phyloP scores from a whole-genome alignment of 2,329 filamentous ascomycete species.

The Calonectria pseudoturangicola region DNA sequence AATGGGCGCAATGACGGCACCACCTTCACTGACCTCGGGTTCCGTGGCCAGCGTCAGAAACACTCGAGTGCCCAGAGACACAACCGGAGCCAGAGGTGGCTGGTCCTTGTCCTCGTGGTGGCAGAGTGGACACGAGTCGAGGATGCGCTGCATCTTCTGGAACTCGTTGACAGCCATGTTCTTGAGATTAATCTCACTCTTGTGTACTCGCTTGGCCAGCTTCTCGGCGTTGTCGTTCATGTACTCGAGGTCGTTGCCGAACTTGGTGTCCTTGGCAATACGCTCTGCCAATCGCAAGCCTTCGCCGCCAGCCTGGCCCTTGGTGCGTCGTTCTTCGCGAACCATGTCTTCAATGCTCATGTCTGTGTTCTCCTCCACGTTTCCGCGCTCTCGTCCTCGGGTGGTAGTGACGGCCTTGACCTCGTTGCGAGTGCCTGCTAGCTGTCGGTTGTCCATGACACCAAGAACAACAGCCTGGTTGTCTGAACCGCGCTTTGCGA shows the following conservation, averaged over 20 bases:
- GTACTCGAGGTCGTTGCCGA: constrained; percentile 94
- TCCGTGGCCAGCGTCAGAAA: constrained; percentile 93
- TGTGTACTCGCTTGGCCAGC: constrained; percentile 90
- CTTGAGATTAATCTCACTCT: constrained; percentile 90
- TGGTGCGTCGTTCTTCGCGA: constrained; percentile 91
- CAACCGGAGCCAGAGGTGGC: constrained; percentile 87
- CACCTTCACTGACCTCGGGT: constrained; percentile 88
- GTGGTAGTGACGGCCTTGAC: constrained; percentile 86
- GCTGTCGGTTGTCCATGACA: constrained; percentile 91
- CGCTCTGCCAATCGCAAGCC: constrained; percentile 89
- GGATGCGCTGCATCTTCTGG: constrained; percentile 89
- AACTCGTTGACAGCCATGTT: constrained; percentile 92
- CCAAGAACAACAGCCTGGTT: constrained; percentile 84
- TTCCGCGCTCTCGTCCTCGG: constrained; percentile 87
- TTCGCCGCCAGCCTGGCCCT: constrained; percentile 85
- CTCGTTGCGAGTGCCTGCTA: constrained; percentile 84
- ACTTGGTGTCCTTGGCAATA: constrained; percentile 94
- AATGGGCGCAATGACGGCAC: constrained; percentile 91
- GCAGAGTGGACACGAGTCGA: constrained; percentile 93
- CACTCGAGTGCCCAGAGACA: constrained; percentile 89
- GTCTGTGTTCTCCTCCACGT: constrained; percentile 92
- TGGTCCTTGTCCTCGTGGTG: constrained; percentile 87
- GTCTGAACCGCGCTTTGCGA: constrained; percentile 70
- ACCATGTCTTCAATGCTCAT: constrained; percentile 99
- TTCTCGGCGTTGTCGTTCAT: constrained; percentile 97